Base-by-base conservation (phyloP, 352 stramenopile genomes). In the Phytophthora crassamura region DNA sequence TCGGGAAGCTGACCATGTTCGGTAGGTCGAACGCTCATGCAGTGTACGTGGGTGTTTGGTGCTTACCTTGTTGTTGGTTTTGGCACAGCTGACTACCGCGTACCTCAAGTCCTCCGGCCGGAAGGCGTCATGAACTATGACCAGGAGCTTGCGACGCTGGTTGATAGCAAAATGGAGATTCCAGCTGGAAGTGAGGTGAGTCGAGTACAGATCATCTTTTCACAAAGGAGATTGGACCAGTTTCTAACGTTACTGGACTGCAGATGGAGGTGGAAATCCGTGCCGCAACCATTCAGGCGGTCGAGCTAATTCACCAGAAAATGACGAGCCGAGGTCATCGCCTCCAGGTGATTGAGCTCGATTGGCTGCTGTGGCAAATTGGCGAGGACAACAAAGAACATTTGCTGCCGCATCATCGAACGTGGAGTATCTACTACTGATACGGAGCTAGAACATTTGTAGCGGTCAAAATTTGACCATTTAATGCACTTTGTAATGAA, bases 351-450 rank as follows among this genome's bases (percentile, higher is more conserved):
- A 83, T 91, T 36, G 87, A 96, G 57, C 78, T 96, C 18, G 90
- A 97, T 69, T 97, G 90, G 90, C 58, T 94, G 25, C 70, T 97
- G 7, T 97, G 90, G 90, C 84, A 96, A 60, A 87, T 86, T 59
- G 90, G 90, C 3, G 90, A 97, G 47, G 64, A 85, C 51, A 77
- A 65, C 59, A 96, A 94, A 52, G 76, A 94, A 25, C n/a, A 59
- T n/a, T 61, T 96, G 38, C 58, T 78, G 50, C 82, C 85, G 28
- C 86, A 97, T 65, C 90, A 97, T 67, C 82, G 87, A 45, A 95
- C 86, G 39, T 77, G 88, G 18, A 96, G 82, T 42, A 80, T 94
- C 28, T 97, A 93, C 67, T 97, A 97, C 55, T 97, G 59, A 45
- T 6, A 45, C 10, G 15, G n/a, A 25, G 22, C 11, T 40, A 14